These are phyloP conservation scores for Syzygium aqueum DNA, from an alignment of 345 rosid species.

Conservation along the genomic window DNA sequence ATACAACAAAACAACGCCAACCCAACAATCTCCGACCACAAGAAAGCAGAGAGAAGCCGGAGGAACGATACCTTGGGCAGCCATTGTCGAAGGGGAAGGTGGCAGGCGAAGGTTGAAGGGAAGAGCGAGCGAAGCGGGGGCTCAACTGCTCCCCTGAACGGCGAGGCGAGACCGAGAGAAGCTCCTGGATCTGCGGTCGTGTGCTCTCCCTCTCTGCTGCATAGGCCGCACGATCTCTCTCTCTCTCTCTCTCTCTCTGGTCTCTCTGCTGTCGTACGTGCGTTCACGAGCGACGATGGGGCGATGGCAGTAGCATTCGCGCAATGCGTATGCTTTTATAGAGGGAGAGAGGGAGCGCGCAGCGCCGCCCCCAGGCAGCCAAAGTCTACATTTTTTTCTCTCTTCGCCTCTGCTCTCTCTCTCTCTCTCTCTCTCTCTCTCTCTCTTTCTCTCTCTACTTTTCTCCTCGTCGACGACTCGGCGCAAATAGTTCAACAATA, in stretches of 20 bases:
- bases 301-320: too few relatives aligned
- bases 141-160: constrained; percentile 47
- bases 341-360: fast-evolving
- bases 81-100: constrained; percentile 22
- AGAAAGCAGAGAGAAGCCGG: neutral
- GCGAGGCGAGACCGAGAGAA: constrained; percentile 67
- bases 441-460: neutral
- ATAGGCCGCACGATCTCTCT: constrained; percentile 4
- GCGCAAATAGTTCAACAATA: neutral
- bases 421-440: neutral
- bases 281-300: fast-evolving
- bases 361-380: neutral
- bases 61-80: constrained; percentile 19
- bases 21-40: neutral
- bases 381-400: fast-evolving
- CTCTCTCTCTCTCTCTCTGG: neutral
- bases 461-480: fast-evolving
- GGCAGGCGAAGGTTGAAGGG: neutral
- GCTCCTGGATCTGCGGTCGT: constrained; percentile 67
- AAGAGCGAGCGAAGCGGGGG: neutral
- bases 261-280: neutral
- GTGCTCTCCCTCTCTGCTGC: constrained; percentile 63
- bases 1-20: neutral
- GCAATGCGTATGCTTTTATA: neutral
- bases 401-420: too few relatives aligned